These are phyloP conservation scores for Malassezia japonica DNA, from an alignment of 1,284 basidiomycete genomes.

Conservation along the genomic window DNA sequence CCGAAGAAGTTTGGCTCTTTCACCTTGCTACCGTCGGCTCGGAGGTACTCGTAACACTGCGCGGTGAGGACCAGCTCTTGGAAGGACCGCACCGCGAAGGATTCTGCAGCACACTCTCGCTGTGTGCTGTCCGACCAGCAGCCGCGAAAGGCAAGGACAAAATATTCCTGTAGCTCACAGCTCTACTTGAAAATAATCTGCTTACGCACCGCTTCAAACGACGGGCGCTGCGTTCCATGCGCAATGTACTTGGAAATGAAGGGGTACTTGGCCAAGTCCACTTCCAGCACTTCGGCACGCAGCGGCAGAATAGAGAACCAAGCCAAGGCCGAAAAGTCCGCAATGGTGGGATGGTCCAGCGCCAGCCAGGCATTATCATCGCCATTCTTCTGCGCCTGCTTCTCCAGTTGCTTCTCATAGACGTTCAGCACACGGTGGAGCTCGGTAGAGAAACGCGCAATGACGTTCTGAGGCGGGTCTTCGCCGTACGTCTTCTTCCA, in stretches of 20 bases:
- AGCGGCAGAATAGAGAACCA: not conserved
- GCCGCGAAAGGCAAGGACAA: too few relatives aligned
- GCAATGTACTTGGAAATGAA: not conserved
- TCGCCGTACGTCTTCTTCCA: slow-evolving; percentile 19
- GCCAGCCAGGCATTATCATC: slow-evolving; percentile 24
- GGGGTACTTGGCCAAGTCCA: not conserved
- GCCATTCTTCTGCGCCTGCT: slow-evolving; percentile 23
- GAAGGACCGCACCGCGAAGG: slow-evolving; percentile 26
- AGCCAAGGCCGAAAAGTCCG: slow-evolving; percentile 20
- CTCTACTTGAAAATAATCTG: too few relatives aligned
- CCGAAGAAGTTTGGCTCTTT: slow-evolving; percentile 22
- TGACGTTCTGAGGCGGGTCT: slow-evolving; percentile 23
- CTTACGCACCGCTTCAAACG: too few relatives aligned
- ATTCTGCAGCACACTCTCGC: slow-evolving; percentile 28
- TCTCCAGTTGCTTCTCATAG: slow-evolving; percentile 29
- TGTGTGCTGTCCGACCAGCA: slow-evolving; percentile 7
- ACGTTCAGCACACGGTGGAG: slow-evolving; percentile 32
- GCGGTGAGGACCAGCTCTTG: slow-evolving; percentile 18
- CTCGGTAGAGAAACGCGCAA: slow-evolving; percentile 34
- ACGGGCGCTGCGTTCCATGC: too few relatives aligned
- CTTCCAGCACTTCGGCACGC: not conserved
- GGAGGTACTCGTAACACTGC: slow-evolving; percentile 24
- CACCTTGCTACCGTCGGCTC: slow-evolving; percentile 31
- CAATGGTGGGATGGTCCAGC: slow-evolving; percentile 35
- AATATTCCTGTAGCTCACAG: not conserved